phyloP scores from a whole-genome alignment of 768 basidiomycete genomes.

The Termitomyces sp. region DNA sequence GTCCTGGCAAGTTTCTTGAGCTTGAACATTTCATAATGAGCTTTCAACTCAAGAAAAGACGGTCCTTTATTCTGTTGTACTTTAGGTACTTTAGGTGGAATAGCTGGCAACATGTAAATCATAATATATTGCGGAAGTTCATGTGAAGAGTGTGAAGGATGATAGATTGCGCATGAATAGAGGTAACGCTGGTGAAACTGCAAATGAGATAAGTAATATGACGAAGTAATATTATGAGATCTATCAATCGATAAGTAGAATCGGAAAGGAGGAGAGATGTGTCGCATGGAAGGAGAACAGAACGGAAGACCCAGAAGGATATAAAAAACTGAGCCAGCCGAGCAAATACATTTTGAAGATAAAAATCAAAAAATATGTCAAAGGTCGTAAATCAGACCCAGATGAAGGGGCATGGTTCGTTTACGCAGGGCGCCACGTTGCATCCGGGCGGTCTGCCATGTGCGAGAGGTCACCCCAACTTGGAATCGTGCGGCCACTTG shows the following conservation, averaged over 20 bases:
- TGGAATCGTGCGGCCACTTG: slow-evolving; percentile 37
- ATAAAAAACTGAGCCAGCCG: background rate
- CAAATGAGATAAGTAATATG: slow-evolving; percentile 3
- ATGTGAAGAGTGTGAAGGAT: background rate
- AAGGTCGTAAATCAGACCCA: slow-evolving; percentile 3
- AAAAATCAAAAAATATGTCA: slow-evolving; percentile 8
- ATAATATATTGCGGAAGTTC: background rate
- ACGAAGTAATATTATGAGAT: slow-evolving; percentile 16
- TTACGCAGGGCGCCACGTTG: slow-evolving; percentile 35
- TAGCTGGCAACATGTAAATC: background rate
- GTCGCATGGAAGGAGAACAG: background rate
- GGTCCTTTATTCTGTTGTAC: background rate
- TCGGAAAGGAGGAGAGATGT: background rate
- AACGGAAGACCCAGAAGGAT: background rate
- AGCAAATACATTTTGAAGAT: slow-evolving; percentile 4
- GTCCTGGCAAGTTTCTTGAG: background rate
- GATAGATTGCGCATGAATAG: background rate
- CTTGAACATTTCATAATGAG: background rate
- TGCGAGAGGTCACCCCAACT: slow-evolving; percentile 44
- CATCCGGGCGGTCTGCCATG: slow-evolving; percentile 35
- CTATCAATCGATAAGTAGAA: slow-evolving; percentile 17
- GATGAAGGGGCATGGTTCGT: slow-evolving; percentile 12
- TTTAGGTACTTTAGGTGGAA: background rate
- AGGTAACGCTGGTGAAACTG: background rate
- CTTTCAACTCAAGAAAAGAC: background rate